Percentiles rank a stretch among this genome's conserved stretches.
These are phyloP conservation scores for Didymella lethalis DNA, from an alignment of 2,329 filamentous ascomycete genomes.

Conservation along the genomic window DNA sequence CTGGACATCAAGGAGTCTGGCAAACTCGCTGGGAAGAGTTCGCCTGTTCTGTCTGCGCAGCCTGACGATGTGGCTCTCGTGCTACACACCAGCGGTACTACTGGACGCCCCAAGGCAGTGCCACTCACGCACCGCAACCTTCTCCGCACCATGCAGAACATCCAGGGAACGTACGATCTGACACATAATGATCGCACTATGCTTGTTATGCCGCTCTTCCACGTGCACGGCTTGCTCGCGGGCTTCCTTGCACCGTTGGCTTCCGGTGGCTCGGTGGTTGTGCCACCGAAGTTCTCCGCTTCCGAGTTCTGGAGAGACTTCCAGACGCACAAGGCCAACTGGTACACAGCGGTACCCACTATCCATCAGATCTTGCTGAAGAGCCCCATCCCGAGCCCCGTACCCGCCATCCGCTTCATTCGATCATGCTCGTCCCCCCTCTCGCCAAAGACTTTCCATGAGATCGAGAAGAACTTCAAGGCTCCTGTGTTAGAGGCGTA, in stretches of 20 bases:
- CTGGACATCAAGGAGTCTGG: conserved; percentile 81
- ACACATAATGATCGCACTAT: conserved; percentile 76
- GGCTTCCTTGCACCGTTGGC: conserved; percentile 79
- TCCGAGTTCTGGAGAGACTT: conserved; percentile 85
- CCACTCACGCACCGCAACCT: conserved; percentile 83
- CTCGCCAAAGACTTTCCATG: conserved; percentile 80
- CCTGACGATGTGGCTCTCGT: conserved; percentile 84
- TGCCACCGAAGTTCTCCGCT: conserved; percentile 81
- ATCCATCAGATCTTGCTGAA: conserved; percentile 90
- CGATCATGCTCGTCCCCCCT: conserved; percentile 86
- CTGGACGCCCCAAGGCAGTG: conserved; percentile 82
- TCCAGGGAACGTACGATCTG: conserved; percentile 78
- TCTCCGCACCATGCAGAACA: conserved; percentile 83
- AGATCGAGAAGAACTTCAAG: conserved; percentile 76
- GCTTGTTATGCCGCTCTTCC: conserved; percentile 90
- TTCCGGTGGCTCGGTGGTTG: conserved; percentile 79
- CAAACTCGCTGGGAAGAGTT: conserved; percentile 64
- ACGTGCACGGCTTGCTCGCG: conserved; percentile 87
- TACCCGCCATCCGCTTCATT: conserved; percentile 82
- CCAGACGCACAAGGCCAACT: conserved; percentile 76
- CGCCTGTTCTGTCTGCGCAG: conserved; percentile 63
- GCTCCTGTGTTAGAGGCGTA: conserved; percentile 89
- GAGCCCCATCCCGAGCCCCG: conserved; percentile 70
- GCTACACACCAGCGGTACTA: conserved; percentile 84
- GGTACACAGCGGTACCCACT: conserved; percentile 93